A percentile compares a stretch with the other conserved stretches of the same genome.
These are phyloP conservation scores for Globisporangium camurandrum DNA, from an alignment of 352 stramenopile genomes.

Conservation along the genomic window DNA sequence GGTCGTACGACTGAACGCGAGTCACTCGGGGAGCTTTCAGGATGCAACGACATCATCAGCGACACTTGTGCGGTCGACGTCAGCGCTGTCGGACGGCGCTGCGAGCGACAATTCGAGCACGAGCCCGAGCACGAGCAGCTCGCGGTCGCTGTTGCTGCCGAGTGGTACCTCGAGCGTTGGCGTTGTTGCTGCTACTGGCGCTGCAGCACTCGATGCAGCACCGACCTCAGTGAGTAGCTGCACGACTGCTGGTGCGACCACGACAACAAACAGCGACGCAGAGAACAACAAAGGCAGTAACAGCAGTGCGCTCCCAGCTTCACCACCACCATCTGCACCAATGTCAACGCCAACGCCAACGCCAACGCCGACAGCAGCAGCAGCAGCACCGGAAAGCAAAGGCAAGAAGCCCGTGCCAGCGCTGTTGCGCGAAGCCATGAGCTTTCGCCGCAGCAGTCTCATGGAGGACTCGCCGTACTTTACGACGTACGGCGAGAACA, in stretches of 20 bases:
- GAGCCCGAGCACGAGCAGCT: constrained; percentile 5
- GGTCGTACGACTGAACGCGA: constrained; percentile 43
- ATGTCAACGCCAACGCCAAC: constrained; percentile 18
- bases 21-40: constrained; percentile 54
- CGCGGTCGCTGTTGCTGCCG: constrained; percentile 14
- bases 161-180: constrained; percentile 8
- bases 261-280: too few species aligned
- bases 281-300: too few species aligned
- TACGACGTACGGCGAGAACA: constrained; percentile 53
- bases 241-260: too few species aligned
- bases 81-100: constrained; percentile 40
- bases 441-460: constrained; percentile 65
- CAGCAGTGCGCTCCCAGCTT: background rate
- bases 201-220: constrained; percentile 3
- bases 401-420: constrained; percentile 45
- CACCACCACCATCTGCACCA: too few species aligned
- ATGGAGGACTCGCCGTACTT: constrained; percentile 77
- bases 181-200: constrained; percentile 8
- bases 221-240: too few species aligned
- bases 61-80: constrained; percentile 63
- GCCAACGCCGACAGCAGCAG: too few species aligned
- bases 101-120: background rate
- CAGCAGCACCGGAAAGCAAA: constrained; percentile 16
- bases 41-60: too few species aligned
- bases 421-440: constrained; percentile 63